These are phyloP conservation scores for Dothideomycetes sp. DNA, from an alignment of 2,329 filamentous ascomycete genomes.

Conservation along the genomic window DNA sequence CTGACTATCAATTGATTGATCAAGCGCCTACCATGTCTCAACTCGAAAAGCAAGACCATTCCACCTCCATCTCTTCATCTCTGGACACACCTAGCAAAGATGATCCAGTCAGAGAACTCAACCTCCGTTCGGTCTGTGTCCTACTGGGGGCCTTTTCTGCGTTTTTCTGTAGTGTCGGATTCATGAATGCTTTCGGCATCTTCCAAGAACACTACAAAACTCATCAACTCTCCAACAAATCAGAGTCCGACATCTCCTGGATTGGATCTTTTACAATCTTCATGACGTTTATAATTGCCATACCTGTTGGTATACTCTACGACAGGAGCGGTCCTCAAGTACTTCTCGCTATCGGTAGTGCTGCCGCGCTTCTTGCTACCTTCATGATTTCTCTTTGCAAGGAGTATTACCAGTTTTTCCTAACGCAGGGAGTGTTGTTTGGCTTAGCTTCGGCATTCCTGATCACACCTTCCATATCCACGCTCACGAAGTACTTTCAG, in stretches of 20 bases:
- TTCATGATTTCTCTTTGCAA: conserved; percentile 40
- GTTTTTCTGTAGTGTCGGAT: conserved; percentile 21
- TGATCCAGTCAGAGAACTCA: no score
- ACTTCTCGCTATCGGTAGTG: neutral
- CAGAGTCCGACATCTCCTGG: conserved; percentile 23
- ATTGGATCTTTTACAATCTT: conserved; percentile 23
- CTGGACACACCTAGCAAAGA: no score
- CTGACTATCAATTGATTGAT: no score
- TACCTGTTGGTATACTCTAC: conserved; percentile 21
- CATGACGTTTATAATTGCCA: conserved; percentile 21
- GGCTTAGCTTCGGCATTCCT: conserved; percentile 36
- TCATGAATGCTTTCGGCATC: conserved; percentile 22
- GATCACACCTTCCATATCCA: conserved; percentile 37
- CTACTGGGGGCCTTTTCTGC: conserved; percentile 16
- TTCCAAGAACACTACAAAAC: conserved; percentile 22
- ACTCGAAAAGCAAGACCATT: no score
- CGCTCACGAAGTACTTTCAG: conserved; percentile 38
- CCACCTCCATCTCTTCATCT: neutral
- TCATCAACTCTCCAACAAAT: conserved; percentile 16
- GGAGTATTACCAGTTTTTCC: conserved; percentile 45
- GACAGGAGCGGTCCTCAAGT: conserved; percentile 22
- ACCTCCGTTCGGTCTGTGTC: neutral
- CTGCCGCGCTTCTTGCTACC: conserved; percentile 19
- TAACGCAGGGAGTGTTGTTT: conserved; percentile 40
- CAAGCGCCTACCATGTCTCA: no score